These are phyloP conservation scores for Drechslerella dactyloides DNA, from an alignment of 2,329 filamentous ascomycete genomes.

Conservation along the genomic window DNA sequence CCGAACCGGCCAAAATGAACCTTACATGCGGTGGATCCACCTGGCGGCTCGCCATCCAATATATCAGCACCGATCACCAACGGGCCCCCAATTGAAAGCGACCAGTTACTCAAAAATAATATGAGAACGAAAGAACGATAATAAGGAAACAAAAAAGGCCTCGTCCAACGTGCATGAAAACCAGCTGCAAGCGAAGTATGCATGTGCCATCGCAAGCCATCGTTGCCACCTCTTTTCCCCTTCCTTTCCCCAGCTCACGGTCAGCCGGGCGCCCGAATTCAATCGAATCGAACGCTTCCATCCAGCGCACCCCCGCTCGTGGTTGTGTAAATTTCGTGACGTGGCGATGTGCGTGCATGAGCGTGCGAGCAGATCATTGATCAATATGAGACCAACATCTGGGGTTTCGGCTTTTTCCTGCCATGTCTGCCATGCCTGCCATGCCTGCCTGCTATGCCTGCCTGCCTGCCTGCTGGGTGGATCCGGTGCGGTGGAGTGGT, in stretches of 20 bases:
- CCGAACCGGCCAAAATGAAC: neutral
- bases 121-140: too few relatives aligned
- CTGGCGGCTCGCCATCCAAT: constrained; percentile 38
- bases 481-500: too few relatives aligned
- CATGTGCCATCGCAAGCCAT: constrained; percentile 4
- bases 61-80: constrained; percentile 36
- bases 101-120: constrained; percentile 21
- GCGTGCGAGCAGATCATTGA: neutral
- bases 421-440: neutral
- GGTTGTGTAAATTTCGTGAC: constrained; percentile 23
- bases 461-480: too few relatives aligned
- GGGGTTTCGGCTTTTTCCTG: neutral
- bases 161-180: constrained; percentile 10
- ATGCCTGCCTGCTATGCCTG: too few relatives aligned
- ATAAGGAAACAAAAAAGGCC: neutral
- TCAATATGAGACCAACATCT: neutral
- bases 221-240: constrained; percentile 27
- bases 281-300: too few relatives aligned
- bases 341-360: constrained; percentile 29
- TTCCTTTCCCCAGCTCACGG: neutral
- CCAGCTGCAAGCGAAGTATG: neutral
- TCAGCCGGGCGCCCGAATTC: constrained; percentile 25
- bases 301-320: constrained; percentile 5
- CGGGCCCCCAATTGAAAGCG: constrained; percentile 28
- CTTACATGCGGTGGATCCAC: neutral